Evolutionary conservation across 1,284 basidiomycete genomes (phyloP).

Genomic region (Moniliophthora roreri): DNA sequence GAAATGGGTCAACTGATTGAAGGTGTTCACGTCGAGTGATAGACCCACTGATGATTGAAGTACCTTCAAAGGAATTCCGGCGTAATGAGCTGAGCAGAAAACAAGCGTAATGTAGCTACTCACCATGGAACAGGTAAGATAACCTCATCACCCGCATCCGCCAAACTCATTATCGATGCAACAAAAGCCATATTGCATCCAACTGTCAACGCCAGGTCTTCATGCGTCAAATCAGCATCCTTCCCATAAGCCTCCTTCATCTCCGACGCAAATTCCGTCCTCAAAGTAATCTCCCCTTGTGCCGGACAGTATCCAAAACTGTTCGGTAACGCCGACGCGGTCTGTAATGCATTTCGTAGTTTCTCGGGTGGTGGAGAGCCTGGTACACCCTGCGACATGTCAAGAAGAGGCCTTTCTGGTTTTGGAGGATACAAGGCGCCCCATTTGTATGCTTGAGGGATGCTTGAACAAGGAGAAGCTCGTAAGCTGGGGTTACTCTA

Average conservation of each 20-base stretch:
- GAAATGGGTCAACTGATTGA: background rate
- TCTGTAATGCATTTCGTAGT: slow-evolving; percentile 53
- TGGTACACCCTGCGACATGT: slow-evolving; percentile 81
- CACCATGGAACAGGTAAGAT: slow-evolving; percentile 81
- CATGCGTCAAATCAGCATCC: slow-evolving; percentile 43
- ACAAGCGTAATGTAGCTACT: too few species aligned
- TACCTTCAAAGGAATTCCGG: slow-evolving; percentile 44
- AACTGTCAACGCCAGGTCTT: slow-evolving; percentile 65
- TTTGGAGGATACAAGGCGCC: slow-evolving; percentile 47
- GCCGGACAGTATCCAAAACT: slow-evolving; percentile 67
- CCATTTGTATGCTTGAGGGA: slow-evolving; percentile 73
- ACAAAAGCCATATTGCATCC: slow-evolving; percentile 77
- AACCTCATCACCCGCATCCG: slow-evolving; percentile 71
- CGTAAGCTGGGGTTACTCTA: background rate
- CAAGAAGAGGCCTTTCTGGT: slow-evolving; percentile 53
- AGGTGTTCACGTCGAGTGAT: slow-evolving; percentile 6
- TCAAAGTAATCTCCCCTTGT: slow-evolving; percentile 61
- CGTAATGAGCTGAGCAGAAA: background rate
- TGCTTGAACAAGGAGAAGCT: slow-evolving; percentile 52
- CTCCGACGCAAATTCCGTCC: slow-evolving; percentile 62
- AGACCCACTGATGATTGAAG: slow-evolving; percentile 70
- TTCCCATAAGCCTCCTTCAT: slow-evolving; percentile 63
- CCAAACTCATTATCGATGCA: slow-evolving; percentile 63
- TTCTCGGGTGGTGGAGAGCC: slow-evolving; percentile 58
- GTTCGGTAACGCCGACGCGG: slow-evolving; percentile 42